These are phyloP conservation scores for Aureobasidium sp. DNA, from an alignment of 2,329 filamentous ascomycete species.

Conservation along the genomic window DNA sequence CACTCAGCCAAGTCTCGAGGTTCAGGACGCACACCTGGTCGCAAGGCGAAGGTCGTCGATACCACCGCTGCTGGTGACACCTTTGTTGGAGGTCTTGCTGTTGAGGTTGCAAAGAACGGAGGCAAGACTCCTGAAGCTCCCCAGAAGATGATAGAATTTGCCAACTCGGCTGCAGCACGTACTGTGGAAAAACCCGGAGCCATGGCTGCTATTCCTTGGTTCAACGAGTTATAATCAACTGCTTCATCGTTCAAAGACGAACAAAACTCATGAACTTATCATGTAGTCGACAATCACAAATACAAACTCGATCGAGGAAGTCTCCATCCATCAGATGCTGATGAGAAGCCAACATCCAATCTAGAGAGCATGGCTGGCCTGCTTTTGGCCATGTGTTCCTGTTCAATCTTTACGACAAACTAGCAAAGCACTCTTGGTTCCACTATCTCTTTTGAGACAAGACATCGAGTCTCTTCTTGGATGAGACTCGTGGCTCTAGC, in stretches of 20 bases:
- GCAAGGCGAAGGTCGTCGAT: slow-evolving; percentile 72
- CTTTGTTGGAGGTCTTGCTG: slow-evolving; percentile 81
- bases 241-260: not conserved
- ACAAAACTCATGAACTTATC: too few relatives aligned
- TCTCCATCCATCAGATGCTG: too few relatives aligned
- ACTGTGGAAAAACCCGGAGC: slow-evolving; percentile 60
- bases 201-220: slow-evolving; percentile 59
- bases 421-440: not conserved
- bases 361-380: too few relatives aligned
- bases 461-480: not conserved
- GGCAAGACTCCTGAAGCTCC: slow-evolving; percentile 37
- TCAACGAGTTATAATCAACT: slow-evolving; percentile 35
- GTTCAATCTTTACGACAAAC: not conserved
- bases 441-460: not conserved
- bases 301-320: not conserved
- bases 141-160: slow-evolving; percentile 50
- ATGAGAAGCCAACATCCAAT: too few relatives aligned
- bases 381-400: not conserved
- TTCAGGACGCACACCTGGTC: slow-evolving; percentile 36
- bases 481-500: not conserved
- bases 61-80: slow-evolving; percentile 94
- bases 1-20: slow-evolving; percentile 20
- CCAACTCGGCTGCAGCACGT: slow-evolving; percentile 54
- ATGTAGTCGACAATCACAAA: not conserved
- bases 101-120: slow-evolving; percentile 53